These are phyloP conservation scores for Aureobasidium subglaciale DNA, from an alignment of 2,329 filamentous ascomycete species.

Conservation along the genomic window DNA sequence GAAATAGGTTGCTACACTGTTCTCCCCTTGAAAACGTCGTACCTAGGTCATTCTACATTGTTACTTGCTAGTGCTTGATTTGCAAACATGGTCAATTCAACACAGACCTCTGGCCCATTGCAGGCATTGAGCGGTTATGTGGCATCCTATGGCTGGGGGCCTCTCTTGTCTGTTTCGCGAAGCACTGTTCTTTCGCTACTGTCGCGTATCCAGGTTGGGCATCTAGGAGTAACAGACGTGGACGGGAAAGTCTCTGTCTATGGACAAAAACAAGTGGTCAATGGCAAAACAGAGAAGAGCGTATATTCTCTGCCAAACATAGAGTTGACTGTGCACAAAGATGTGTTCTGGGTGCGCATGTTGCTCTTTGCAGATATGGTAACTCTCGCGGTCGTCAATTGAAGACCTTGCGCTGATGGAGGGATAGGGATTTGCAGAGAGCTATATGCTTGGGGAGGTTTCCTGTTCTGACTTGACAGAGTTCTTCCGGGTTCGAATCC, in stretches of 20 bases:
- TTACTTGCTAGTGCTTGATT: conserved; percentile 2
- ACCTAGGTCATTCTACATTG: conserved; percentile 6
- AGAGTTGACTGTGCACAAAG: conserved; percentile 55
- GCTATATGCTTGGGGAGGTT: conserved; percentile 67
- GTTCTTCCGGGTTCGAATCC: conserved; percentile 48
- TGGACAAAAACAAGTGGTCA: conserved; percentile 29
- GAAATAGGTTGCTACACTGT: not conserved
- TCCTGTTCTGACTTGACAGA: conserved; percentile 58
- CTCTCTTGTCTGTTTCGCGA: conserved; percentile 40
- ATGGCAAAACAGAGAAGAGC: conserved; percentile 28
- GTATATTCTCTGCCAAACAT: conserved; percentile 38
- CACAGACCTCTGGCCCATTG: conserved; percentile 31
- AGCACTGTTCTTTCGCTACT: conserved; percentile 40
- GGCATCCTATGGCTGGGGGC: conserved; percentile 41
- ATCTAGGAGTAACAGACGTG: conserved; percentile 38
- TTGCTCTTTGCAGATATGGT: conserved; percentile 65
- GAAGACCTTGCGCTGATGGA: not conserved
- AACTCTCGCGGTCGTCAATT: conserved; percentile 12
- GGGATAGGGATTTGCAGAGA: conserved; percentile 55
- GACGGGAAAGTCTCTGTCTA: conserved; percentile 37
- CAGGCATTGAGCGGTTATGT: conserved; percentile 36
- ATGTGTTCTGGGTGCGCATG: conserved; percentile 63
- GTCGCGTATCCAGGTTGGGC: conserved; percentile 39
- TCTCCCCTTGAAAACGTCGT: not conserved
- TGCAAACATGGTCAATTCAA: conserved; percentile 28